A percentile compares a stretch with the other conserved stretches of the same genome.
phyloP scores from a whole-genome alignment of 2,329 filamentous ascomycete species.

The Arthrobotrys sphaeroides region DNA sequence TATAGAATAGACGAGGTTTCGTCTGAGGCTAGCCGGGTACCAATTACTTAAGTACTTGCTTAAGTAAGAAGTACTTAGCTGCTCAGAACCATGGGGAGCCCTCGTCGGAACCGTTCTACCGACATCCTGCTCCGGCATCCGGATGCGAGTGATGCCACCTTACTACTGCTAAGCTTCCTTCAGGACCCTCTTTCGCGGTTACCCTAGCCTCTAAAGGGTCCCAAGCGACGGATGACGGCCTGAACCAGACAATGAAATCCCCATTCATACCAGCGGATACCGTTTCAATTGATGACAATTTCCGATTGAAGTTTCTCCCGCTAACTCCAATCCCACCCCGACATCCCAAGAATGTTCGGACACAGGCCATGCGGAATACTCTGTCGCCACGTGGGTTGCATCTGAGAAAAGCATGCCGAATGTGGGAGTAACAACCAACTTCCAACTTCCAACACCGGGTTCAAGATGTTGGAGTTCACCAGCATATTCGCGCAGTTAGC shows the following conservation, averaged over 20 bases:
- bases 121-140: background rate
- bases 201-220: background rate
- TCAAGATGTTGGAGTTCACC: background rate
- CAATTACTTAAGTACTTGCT: too few relatives aligned
- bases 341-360: background rate
- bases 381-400: background rate
- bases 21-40: too few relatives aligned
- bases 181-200: background rate
- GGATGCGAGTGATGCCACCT: slow-evolving; percentile 15
- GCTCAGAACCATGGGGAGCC: too few relatives aligned
- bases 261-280: background rate
- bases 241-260: background rate
- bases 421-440: background rate
- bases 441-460: slow-evolving; percentile 5
- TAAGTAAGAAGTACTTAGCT: too few relatives aligned
- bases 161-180: background rate
- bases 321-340: background rate
- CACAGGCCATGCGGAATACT: slow-evolving; percentile 1
- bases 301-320: background rate
- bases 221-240: background rate
- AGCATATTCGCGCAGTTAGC: background rate
- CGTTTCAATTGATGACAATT: background rate
- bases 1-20: too few relatives aligned
- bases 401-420: background rate
- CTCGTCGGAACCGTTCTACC: background rate